A percentile compares a stretch with the other conserved stretches of the same genome.
Conservation (phyloP, 2,329 filamentous ascomycete genomes). For the Pseudopyrenochaeta lycopersici region DNA sequence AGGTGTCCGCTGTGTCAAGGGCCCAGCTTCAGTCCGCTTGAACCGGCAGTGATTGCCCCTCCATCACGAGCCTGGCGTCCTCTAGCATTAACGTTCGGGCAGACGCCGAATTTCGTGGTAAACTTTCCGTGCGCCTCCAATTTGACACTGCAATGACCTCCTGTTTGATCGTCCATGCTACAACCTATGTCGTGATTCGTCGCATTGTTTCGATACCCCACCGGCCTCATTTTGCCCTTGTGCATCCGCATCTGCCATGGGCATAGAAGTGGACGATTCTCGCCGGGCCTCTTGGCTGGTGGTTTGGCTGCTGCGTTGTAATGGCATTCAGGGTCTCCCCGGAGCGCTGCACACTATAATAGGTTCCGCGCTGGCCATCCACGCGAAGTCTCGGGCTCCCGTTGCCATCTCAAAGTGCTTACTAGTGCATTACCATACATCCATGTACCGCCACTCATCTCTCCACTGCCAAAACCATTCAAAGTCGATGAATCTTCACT, state of each 20-base stretch:
- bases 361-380: neutral
- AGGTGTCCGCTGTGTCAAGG: no score
- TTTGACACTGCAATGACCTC: slow-evolving; percentile 7
- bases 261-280: no score
- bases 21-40: neutral
- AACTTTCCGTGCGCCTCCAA: neutral
- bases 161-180: slow-evolving; percentile 26
- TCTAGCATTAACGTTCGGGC: neutral
- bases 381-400: neutral
- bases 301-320: neutral
- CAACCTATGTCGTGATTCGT: slow-evolving; percentile 6
- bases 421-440: no score
- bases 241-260: no score
- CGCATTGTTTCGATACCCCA: slow-evolving; percentile 5
- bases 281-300: no score
- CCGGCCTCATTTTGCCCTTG: neutral
- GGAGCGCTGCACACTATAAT: neutral
- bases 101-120: neutral
- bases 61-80: neutral
- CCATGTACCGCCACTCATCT: no score
- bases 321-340: neutral
- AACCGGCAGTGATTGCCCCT: slow-evolving; percentile 1
- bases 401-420: neutral
- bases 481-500: neutral
- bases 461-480: no score